A percentile compares a stretch with the other conserved stretches of the same genome.
These are phyloP conservation scores for Haplographium delicatum DNA, from an alignment of 495 filamentous ascomycete genomes.

Conservation along the genomic window DNA sequence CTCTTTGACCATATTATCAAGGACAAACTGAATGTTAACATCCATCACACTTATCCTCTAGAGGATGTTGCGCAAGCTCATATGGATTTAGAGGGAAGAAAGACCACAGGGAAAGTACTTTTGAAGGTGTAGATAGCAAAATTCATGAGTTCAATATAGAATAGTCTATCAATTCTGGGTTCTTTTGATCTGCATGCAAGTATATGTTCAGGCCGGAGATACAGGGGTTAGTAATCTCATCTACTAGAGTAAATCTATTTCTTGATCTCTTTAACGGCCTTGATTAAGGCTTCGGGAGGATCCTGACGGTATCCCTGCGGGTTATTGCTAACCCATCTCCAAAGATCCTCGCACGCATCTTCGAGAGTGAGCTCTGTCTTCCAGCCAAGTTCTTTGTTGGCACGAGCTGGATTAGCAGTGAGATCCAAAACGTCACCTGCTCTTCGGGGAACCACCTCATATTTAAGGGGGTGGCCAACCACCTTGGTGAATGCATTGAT, in stretches of 20 bases:
- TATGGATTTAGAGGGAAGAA: constrained; percentile 73
- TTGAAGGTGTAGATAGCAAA: constrained; percentile 33
- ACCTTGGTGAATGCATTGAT: constrained; percentile 87
- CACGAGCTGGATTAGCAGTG: constrained; percentile 82
- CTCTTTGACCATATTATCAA: constrained; percentile 66
- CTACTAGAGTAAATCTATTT: constrained; percentile 13
- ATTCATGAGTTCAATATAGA: no score
- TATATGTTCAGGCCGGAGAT: no score
- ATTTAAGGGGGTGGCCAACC: constrained; percentile 78
- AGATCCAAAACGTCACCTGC: constrained; percentile 91
- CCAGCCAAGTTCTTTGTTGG: constrained; percentile 86
- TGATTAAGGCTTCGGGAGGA: constrained; percentile 77
- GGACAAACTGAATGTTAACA: constrained; percentile 63
- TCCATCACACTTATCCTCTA: constrained; percentile 82
- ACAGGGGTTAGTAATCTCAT: no score
- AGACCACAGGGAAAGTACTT: constrained; percentile 77
- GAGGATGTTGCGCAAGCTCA: constrained; percentile 72
- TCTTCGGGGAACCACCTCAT: constrained; percentile 78
- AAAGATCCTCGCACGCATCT: constrained; percentile 88
- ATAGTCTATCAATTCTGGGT: no score
- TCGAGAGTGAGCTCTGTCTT: constrained; percentile 87
- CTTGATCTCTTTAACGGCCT: constrained; percentile 58
- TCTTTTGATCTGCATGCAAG: no score
- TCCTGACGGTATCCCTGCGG: constrained; percentile 89
- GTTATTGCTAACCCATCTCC: constrained; percentile 94